Evolutionary conservation across 1,284 basidiomycete species (phyloP).

Genomic region (Malassezia restricta): DNA sequence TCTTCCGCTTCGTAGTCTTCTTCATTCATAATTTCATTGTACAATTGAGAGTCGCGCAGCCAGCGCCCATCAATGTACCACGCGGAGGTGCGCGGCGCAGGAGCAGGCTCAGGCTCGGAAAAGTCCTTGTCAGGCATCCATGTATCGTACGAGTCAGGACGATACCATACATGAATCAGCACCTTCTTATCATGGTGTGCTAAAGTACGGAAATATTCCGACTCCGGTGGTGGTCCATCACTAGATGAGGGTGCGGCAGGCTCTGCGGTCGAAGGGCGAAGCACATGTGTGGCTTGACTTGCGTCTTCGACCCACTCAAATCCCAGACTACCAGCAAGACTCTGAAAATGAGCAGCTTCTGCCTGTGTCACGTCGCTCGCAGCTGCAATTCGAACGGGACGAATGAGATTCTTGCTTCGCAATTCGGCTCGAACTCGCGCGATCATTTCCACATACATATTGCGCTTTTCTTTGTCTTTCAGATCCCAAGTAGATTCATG

Average conservation of each 20-base stretch:
- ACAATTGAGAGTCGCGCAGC: constrained; percentile 36
- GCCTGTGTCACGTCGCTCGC: constrained; percentile 32
- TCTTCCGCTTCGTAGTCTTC: constrained; percentile 44
- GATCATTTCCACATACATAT: constrained; percentile 28
- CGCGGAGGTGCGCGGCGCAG: constrained; percentile 21
- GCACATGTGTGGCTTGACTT: constrained; percentile 29
- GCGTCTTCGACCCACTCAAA: constrained; percentile 33
- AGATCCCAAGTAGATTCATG: constrained; percentile 24
- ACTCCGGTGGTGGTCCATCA: constrained; percentile 6
- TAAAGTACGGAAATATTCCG: constrained; percentile 43
- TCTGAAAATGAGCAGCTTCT: constrained; percentile 26
- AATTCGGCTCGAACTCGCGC: constrained; percentile 26
- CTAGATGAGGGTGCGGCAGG: constrained; percentile 11
- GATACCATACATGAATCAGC: constrained; percentile 46
- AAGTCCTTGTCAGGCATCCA: constrained; percentile 44
- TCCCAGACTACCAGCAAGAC: constrained; percentile 27
- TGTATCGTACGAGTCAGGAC: constrained; percentile 46
- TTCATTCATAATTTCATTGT: constrained; percentile 46
- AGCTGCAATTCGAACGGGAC: constrained; percentile 21
- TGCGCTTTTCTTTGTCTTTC: constrained; percentile 19
- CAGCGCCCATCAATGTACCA: constrained; percentile 37
- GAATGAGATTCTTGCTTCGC: constrained; percentile 20
- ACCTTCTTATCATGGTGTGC: constrained; percentile 33
- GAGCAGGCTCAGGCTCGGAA: constrained; percentile 41
- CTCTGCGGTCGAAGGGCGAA: constrained; percentile 25